Conservation (phyloP, 768 basidiomycete species). For the Podaxis sp. region DNA sequence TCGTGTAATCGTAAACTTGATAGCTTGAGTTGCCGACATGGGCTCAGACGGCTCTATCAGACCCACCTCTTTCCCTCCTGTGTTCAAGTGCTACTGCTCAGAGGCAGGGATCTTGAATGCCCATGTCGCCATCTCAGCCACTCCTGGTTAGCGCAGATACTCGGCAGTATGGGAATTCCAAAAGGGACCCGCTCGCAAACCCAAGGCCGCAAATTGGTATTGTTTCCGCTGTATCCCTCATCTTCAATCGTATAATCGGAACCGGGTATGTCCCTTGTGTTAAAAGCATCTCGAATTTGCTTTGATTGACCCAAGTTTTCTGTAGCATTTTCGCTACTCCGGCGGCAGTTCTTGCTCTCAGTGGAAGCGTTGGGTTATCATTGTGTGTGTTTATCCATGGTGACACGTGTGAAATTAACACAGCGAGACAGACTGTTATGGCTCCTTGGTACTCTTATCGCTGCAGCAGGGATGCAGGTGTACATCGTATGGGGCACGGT, state of each 20-base stretch:
- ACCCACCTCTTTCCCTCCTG: background rate
- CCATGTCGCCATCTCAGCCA: background rate
- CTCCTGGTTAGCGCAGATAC: background rate
- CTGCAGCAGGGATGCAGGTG: slow-evolving; percentile 34
- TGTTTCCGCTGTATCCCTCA: slow-evolving; percentile 34
- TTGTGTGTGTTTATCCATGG: slow-evolving; percentile 23
- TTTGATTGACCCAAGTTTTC: background rate
- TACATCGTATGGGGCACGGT: slow-evolving; percentile 38
- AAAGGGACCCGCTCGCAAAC: background rate
- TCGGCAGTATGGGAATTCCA: background rate
- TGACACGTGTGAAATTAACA: background rate
- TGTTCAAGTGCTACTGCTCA: background rate
- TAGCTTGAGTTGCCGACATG: background rate
- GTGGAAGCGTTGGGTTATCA: slow-evolving; percentile 42
- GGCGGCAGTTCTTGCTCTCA: slow-evolving; percentile 34
- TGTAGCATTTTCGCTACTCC: slow-evolving; percentile 42
- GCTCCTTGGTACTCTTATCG: slow-evolving; percentile 35
- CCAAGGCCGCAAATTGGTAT: slow-evolving; percentile 23
- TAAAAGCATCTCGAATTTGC: background rate
- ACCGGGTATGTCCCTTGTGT: slow-evolving; percentile 27
- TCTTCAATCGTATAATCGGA: slow-evolving; percentile 39
- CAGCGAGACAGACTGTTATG: slow-evolving; percentile 29
- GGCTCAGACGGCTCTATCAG: background rate
- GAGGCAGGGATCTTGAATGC: background rate
- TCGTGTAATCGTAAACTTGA: background rate